Evolutionary conservation across 2,329 filamentous ascomycete genomes (phyloP), one percentile per base, ranked within the genome.

Genomic region (Zasmidium angulare): DNA sequence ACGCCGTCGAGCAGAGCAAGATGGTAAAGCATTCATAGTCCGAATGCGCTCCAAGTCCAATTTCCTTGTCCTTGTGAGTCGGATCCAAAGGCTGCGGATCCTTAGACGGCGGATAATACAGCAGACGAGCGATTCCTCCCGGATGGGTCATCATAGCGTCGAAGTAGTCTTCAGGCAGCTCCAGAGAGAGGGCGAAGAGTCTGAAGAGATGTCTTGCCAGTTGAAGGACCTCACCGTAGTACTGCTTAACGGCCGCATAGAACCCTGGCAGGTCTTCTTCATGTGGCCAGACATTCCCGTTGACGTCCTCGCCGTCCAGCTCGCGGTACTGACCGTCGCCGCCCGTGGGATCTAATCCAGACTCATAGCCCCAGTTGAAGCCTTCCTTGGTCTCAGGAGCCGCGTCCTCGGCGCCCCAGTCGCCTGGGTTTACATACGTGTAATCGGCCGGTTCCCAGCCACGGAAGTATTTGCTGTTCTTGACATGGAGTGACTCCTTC

Each of bases 301-400:
- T 72, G 3, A 63, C 64, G 12, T 61, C 65, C 2, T 63, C 68
- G 3, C 77, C 77, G 61, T 79, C 76, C 2, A 79, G 62, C 36
- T 79, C 76, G 14, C 67, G 64, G 61, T 78, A 78, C 58, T 70
- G 58, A 3, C 76, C 76, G 68, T 79, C 76, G 14, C 76, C 76
- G 3, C 75, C 76, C 0, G 67, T 73, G 1, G 66, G 68, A 56
- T 78, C 77, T 4, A 79, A 67, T 9, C 63, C 70, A 20, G 64
- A 67, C 63, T 78, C 77, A 56, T 79, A 79, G 6, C 75, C 73
- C 66, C 74, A 78, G 53, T 78, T 78, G 66, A 77, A 78, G 1
- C 71, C 74, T 55, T 78, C 74, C 57, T 78, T 78, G 0, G 72
- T 74, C 64, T 79, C 76, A 17, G 71, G 66, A 7, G 63, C 63